phyloP scores from a whole-genome alignment of 768 basidiomycete genomes.

The Leccinum broughii region DNA sequence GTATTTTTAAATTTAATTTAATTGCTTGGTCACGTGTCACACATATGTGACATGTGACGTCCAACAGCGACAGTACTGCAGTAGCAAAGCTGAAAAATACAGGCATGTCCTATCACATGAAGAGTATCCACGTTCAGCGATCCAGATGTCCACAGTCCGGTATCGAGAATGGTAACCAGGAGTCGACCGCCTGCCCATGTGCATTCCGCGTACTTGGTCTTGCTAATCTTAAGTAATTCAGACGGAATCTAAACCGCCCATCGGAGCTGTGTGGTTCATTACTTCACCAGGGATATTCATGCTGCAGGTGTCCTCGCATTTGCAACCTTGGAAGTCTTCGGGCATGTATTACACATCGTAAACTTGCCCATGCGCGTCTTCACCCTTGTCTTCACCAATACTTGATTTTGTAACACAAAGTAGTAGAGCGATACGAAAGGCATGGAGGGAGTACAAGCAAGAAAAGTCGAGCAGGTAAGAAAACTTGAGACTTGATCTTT shows the following conservation, averaged over 20 bases:
- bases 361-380: conserved; percentile 40
- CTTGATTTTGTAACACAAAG: conserved; percentile 46
- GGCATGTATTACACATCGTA: conserved; percentile 38
- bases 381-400: conserved; percentile 37
- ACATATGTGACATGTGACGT: too few relatives aligned
- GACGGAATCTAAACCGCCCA: conserved; percentile 4
- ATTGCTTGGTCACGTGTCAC: too few relatives aligned
- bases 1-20: too few relatives aligned
- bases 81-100: conserved; percentile 3
- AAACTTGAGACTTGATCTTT: conserved; percentile 70
- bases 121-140: background rate
- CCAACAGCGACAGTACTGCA: background rate
- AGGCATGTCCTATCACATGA: background rate
- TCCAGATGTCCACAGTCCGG: conserved; percentile 10
- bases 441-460: conserved; percentile 41
- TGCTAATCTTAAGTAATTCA: conserved; percentile 25
- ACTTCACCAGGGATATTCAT: conserved; percentile 22
- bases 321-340: conserved; percentile 31
- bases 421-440: conserved; percentile 48
- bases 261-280: conserved; percentile 15
- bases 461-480: conserved; percentile 55
- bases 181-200: background rate
- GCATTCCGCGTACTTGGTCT: conserved; percentile 16
- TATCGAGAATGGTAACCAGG: background rate
- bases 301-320: conserved; percentile 15